Evolutionary conservation across 2,329 filamentous ascomycete genomes (phyloP), one percentile per base, ranked within the genome.

Genomic region (Diaporthe eres): DNA sequence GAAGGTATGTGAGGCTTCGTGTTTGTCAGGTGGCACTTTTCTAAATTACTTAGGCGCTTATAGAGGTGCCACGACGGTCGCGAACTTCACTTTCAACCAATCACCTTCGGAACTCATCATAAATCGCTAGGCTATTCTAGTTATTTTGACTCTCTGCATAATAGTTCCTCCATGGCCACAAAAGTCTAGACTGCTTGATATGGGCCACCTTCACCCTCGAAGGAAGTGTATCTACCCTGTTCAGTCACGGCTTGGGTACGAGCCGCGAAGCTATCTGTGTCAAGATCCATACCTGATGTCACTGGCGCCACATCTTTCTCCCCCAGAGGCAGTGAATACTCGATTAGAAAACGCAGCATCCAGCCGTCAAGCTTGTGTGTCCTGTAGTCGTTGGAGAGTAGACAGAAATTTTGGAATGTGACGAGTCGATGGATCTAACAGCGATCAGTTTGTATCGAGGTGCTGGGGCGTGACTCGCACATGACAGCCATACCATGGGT

Each of bases 281-380:
- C 61, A 49, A 67, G 25, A 19, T 67, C 61, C 61, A 67, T 49
- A 10, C 61, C 61, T 9, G 44, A 49, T 67, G 25, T 65, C 4
- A 65, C 61, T 22, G 61, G 61, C 7, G 42, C 61, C 28, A 47
- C 6, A 8, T 65, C 61, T 28, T 47, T 65, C 25, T 65, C 61
- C n/a, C 61, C 61, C 9, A 65, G 17, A 1, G 61, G 61, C 17
- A 65, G 28, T 1, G 61, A 65, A 19, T 65, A 65, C 19, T 49
- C 61, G 42, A 65, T 65, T 1, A 65, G 61, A 34, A 65, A 65
- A 6, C 61, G 61, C 2, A 65, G 61, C 61, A 65, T 65, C 61
- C 61, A 65, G 9, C 61, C 61, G 25, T 65, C 61, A 17, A 65
- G 61, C 61, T 65, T 47, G 10, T 65, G 61, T 8, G 61, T 65